Base-by-base conservation (phyloP, 1,139 yeast species). In the Debaryomycetaceae sp. region DNA sequence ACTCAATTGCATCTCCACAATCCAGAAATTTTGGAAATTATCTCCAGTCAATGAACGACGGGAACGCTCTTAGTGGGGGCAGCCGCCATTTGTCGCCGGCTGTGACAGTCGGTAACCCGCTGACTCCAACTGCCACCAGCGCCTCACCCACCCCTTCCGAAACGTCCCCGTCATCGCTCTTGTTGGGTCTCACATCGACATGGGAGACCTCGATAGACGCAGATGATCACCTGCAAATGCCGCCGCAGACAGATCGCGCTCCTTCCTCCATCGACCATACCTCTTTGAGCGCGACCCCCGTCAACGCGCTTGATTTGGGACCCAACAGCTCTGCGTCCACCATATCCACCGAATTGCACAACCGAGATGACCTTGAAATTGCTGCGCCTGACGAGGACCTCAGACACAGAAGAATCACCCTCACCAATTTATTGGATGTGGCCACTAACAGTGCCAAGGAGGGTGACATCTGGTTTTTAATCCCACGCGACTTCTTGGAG, bases 401-500 rank as follows among this genome's bases (percentile, higher is more conserved):
- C 23, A 27, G 20, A 15, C 19, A 25, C 9, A 17, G 32, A 17
- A 17, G 32, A 10, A 13, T 20, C 9, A 13, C 14, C 5, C 7
- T 29, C 13, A 10, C 32, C 18, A 12, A 4, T 10, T 15, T 30
- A 11, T 11, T 30, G 5, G 32, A 24, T n/a, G 14, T 25, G 3
- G 23, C 28, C 16, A 30, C 31, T 22, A 11, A 24, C 15, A 16
- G 28, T 10, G 22, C 35, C 26, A 36, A 46, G 22, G 64, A 60
- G 36, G 71, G 71, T 8, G 70, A 62, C 32, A 46, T 49, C 18
- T 56, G 67, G 60, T 58, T 53, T 40, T 39, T 65, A 30, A 53
- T 65, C n/a, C 58, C 71, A 1, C 41, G 51, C 9, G 45, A 42
- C 2, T 65, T 51, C 37, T 42, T 64, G 9, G 44, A 50, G 29